phyloP scores from a whole-genome alignment of 75 land plant genomes.

The Cunninghamia lanceolata region DNA sequence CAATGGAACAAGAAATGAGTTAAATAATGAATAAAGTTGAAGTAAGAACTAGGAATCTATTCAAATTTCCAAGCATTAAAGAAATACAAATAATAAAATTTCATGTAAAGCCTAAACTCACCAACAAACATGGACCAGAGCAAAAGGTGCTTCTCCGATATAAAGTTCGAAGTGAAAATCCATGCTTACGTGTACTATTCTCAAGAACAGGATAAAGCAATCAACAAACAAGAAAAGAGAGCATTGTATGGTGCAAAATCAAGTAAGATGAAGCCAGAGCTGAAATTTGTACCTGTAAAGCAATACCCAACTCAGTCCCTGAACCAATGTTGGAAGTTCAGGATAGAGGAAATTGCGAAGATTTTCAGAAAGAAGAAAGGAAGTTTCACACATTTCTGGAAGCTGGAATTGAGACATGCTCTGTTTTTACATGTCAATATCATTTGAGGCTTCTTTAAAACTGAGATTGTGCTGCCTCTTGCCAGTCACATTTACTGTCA shows the following conservation, averaged over 20 bases:
- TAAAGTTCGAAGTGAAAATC: slow-evolving; percentile 3
- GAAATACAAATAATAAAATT: neutral
- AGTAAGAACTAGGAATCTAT: neutral
- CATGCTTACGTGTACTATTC: neutral
- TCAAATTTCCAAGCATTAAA: neutral
- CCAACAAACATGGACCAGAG: slow-evolving; percentile 5
- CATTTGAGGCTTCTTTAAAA: neutral
- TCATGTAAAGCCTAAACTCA: neutral
- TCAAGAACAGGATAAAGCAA: neutral
- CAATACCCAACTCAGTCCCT: slow-evolving; percentile 6
- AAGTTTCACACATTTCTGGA: slow-evolving; percentile 4
- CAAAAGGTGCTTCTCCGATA: slow-evolving; percentile 6
- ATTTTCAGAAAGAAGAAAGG: neutral
- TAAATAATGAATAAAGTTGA: neutral
- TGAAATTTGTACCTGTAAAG: slow-evolving; percentile 2
- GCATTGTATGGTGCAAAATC: neutral
- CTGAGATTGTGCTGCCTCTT: neutral
- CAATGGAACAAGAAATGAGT: neutral
- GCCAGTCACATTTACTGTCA: neutral
- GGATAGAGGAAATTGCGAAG: neutral
- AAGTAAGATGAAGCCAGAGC: neutral
- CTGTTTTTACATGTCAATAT: neutral
- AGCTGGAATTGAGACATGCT: neutral
- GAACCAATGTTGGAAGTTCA: slow-evolving; percentile 6
- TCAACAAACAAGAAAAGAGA: neutral